phyloP scores from a whole-genome alignment of 1,284 basidiomycete species.

The Apiotrichum akiyoshidainum region DNA sequence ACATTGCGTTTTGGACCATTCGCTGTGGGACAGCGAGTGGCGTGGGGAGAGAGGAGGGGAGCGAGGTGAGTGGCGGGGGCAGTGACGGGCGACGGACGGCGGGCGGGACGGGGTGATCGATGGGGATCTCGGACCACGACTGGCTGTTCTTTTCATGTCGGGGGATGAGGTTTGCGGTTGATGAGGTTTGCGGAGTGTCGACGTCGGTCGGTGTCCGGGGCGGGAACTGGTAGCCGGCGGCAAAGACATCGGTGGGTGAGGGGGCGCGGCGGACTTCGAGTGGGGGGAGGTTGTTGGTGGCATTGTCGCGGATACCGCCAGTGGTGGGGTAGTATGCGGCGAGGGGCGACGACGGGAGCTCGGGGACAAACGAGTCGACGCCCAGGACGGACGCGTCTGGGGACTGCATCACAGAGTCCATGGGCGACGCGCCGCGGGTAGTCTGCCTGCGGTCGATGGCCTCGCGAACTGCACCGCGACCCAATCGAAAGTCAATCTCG shows the following conservation, averaged over 20 bases:
- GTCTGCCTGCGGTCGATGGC: conserved; percentile 33
- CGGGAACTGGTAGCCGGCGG: conserved; percentile 35
- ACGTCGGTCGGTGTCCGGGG: conserved; percentile 15
- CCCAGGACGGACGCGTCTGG: conserved; percentile 3
- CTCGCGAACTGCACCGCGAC: conserved; percentile 33
- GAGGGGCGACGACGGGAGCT: conserved; percentile 19
- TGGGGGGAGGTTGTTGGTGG: not conserved
- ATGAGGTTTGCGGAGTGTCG: conserved; percentile 14
- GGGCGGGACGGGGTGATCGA: not conserved
- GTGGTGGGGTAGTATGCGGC: conserved; percentile 25
- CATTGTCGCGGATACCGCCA: not conserved
- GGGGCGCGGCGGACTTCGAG: not conserved
- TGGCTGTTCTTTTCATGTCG: not conserved
- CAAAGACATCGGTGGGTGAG: conserved; percentile 24
- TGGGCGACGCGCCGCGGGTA: conserved; percentile 1
- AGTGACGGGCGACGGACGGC: conserved; percentile 27
- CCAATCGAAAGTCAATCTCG: conserved; percentile 44
- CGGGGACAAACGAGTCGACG: not conserved
- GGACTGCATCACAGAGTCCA: not conserved
- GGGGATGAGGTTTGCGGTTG: conserved; percentile 14
- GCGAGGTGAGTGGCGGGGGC: conserved; percentile 16
- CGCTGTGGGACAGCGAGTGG: no score
- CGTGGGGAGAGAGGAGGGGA: conserved; percentile 5
- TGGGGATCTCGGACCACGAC: not conserved
- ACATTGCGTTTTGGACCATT: not conserved